A percentile compares a stretch with the other conserved stretches of the same genome.
phyloP scores from a whole-genome alignment of 352 stramenopile genomes.

The Pilasporangium apinafurcum region DNA sequence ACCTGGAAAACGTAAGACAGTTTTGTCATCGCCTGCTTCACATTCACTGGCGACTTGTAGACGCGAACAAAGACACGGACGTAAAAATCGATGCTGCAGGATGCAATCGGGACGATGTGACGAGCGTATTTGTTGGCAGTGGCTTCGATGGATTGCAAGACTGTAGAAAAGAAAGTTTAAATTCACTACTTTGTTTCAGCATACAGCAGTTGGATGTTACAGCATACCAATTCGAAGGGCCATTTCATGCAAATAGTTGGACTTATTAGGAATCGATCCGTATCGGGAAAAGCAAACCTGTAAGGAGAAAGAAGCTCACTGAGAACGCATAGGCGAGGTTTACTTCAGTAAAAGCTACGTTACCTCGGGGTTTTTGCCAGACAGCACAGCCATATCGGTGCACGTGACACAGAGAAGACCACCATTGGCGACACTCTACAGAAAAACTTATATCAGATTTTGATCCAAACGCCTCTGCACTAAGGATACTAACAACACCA shows the following conservation, averaged over 20 bases:
- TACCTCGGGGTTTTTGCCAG: slow-evolving; percentile 84
- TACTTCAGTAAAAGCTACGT: neutral
- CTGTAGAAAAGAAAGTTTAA: slow-evolving; percentile 26
- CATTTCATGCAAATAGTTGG: slow-evolving; percentile 86
- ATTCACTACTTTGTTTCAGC: neutral
- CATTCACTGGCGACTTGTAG: slow-evolving; percentile 93
- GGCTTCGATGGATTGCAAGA: slow-evolving; percentile 95
- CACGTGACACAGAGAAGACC: slow-evolving; percentile 99
- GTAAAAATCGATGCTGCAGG: slow-evolving; percentile 99
- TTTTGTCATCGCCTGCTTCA: slow-evolving; percentile 91
- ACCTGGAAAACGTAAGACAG: slow-evolving; percentile 82
- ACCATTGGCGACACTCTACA: slow-evolving; percentile 86
- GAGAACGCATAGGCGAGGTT: neutral
- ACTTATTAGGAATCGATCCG: slow-evolving; percentile 80
- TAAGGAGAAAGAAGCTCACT: neutral
- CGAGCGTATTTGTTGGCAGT: slow-evolving; percentile 94
- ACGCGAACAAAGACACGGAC: slow-evolving; percentile 99
- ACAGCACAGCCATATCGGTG: slow-evolving; percentile 97
- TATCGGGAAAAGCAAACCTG: slow-evolving; percentile 82
- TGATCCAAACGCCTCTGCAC: too few species aligned
- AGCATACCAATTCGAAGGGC: slow-evolving; percentile 71
- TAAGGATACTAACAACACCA: neutral
- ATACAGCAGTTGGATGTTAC: too few species aligned
- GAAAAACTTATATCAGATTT: too few species aligned
- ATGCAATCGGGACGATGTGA: slow-evolving; percentile 96